A percentile compares a stretch with the other conserved stretches of the same genome.
Evolutionary conservation across 2,329 filamentous ascomycete species (phyloP).

Genomic region (Malbranchea cinnamomea): DNA sequence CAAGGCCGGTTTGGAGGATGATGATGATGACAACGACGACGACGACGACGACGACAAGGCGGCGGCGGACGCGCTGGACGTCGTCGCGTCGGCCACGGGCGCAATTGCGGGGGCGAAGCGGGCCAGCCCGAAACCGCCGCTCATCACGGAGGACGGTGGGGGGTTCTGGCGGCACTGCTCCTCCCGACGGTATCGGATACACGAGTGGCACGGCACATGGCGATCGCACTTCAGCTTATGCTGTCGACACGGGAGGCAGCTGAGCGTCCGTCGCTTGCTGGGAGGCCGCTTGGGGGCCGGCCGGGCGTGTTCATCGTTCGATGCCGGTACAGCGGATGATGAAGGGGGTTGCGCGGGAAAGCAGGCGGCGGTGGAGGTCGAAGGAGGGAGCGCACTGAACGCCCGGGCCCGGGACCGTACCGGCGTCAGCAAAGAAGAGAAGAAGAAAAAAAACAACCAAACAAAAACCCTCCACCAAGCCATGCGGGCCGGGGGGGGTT

Average conservation of each 20-base stretch:
- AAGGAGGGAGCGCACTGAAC: no score
- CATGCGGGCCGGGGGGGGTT: no score
- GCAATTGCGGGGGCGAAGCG: no score
- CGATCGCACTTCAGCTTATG: slow-evolving; percentile 21
- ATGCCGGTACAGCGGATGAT: background rate
- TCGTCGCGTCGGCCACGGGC: background rate
- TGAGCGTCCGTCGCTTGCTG: slow-evolving; percentile 12
- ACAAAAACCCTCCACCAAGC: no score
- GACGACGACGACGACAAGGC: slow-evolving; percentile 1
- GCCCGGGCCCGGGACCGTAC: no score
- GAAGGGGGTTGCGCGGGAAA: no score
- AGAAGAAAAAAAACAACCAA: no score
- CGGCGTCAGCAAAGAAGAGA: no score
- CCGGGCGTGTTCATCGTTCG: background rate
- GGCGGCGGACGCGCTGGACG: slow-evolving; percentile 1
- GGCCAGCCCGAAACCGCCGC: slow-evolving; percentile 2
- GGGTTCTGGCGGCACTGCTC: slow-evolving; percentile 18
- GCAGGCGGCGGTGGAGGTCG: no score
- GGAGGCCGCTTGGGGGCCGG: slow-evolving; percentile 5
- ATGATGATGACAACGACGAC: no score
- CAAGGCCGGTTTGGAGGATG: no score
- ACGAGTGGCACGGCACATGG: slow-evolving; percentile 18
- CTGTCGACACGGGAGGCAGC: slow-evolving; percentile 18
- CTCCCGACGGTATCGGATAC: slow-evolving; percentile 17
- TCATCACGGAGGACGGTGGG: slow-evolving; percentile 12